Evolutionary conservation across 2,329 filamentous ascomycete species (phyloP).

Genomic region (Sclerotinia nivalis): DNA sequence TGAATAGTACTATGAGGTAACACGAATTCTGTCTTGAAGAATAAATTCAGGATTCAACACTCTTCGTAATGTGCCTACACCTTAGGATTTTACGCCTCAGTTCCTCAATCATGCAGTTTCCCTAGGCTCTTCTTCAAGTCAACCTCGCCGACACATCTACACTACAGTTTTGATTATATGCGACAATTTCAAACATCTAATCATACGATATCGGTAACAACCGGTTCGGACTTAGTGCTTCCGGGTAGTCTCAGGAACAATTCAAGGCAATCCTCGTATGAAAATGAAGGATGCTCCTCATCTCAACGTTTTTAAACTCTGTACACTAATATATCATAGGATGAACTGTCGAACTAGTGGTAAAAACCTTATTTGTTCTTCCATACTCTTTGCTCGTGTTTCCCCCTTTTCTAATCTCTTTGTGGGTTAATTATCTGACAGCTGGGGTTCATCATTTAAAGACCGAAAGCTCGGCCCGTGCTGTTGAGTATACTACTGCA

Average conservation of each 20-base stretch:
- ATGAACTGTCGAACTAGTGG: not conserved
- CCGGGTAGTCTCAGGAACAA: not conserved
- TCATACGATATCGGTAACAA: not conserved
- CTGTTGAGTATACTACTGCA: not conserved
- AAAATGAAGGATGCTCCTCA: not conserved
- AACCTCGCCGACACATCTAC: not conserved
- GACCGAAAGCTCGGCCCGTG: not conserved
- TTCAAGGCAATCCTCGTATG: not conserved
- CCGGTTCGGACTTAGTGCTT: not conserved
- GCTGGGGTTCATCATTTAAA: not conserved
- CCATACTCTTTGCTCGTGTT: not conserved
- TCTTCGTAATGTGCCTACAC: not conserved
- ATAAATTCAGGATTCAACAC: not conserved
- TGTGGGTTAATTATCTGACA: not conserved
- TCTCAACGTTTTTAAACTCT: not conserved
- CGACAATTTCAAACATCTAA: not conserved
- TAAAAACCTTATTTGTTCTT: not conserved
- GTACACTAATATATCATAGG: not conserved
- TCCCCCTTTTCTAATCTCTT: not conserved
- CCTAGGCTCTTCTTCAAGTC: not conserved
- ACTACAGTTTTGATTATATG: not conserved
- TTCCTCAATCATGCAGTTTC: not conserved
- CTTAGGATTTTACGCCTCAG: not conserved
- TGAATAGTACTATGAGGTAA: not conserved
- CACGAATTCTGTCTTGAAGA: not conserved